Evolutionary conservation across 2,329 filamentous ascomycete genomes (phyloP), one percentile per base, ranked within the genome.

Genomic region (Arthroderma sp.): DNA sequence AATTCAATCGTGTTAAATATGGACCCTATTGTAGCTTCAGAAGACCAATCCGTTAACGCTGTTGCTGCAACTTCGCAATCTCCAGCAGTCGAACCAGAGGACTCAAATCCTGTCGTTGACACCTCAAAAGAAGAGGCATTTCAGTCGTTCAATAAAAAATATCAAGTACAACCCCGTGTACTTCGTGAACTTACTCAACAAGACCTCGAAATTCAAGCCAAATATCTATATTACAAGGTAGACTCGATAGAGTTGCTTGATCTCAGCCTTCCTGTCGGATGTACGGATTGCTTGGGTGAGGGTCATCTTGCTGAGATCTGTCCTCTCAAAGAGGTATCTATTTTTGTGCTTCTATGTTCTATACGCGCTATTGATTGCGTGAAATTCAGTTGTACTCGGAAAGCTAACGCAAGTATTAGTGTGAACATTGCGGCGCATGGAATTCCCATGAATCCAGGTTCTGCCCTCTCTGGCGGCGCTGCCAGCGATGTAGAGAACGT

Each of bases 401-500:
- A 43, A 30, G 6, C 6, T 11, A 3, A 22, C 15, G 15, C 15
- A 22, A 22, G 34, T 28, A 32, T 40, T 47, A 65, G 56, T 71
- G 68, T 50, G 50, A 58, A 29, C 63, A 70, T 51, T 72, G 69
- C 49, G 58, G 61, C 32, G 55, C 58, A 6, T 64, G 63, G 59
- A 59, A 62, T 45, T 32, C 60, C 33, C 69, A 70, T 48, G 55
- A 63, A 46, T 62, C 58, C 44, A 57, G 52, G 30, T 57, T 61
- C 33, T 70, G 67, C 44, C 64, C 66, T 11, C 52, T 56, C 27
- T 64, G 65, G 57, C 54, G 58, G 47, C 56, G 66, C 50, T 70
- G 67, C 51, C 56, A 62, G 40, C 78, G 76, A 55, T 86, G 82
- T 59, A 71, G 68, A 40, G 74, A 80, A 58, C 65, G 73, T 37